Percentiles rank a stretch among this genome's conserved stretches.
These are phyloP conservation scores for Mycocentrospora acerina DNA, from an alignment of 2,329 filamentous ascomycete species.

Conservation along the genomic window DNA sequence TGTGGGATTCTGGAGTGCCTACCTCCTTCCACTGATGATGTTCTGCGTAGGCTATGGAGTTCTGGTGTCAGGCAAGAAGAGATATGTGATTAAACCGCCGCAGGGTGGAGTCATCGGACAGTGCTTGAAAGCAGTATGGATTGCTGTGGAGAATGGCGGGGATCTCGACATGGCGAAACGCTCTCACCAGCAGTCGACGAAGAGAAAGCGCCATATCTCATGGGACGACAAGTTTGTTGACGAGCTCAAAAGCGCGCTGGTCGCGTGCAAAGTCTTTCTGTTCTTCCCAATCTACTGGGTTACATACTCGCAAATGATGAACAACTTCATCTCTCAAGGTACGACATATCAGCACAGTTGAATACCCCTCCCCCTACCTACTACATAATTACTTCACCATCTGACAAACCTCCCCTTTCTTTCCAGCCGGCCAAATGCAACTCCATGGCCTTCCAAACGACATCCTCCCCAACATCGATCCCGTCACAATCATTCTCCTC, in stretches of 20 bases:
- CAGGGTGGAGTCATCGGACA: conserved; percentile 40
- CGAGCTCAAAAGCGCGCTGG: conserved; percentile 66
- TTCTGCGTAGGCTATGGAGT: conserved; percentile 65
- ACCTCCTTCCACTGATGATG: conserved; percentile 63
- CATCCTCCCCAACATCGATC: conserved; percentile 52
- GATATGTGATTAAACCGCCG: conserved; percentile 41
- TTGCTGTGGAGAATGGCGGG: conserved; percentile 55
- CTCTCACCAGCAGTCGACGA: conserved; percentile 48
- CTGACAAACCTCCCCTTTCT: too few species aligned
- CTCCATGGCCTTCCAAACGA: conserved; percentile 52
- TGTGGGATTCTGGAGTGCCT: conserved; percentile 71
- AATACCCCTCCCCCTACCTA: too few species aligned
- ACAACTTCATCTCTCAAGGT: conserved; percentile 52
- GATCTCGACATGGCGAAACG: conserved; percentile 65
- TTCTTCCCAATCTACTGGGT: conserved; percentile 53
- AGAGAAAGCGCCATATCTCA: conserved; percentile 43
- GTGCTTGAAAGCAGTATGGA: conserved; percentile 61
- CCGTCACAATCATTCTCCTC: conserved; percentile 49
- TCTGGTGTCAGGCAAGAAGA: conserved; percentile 37
- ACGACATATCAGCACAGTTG: conserved; percentile 6
- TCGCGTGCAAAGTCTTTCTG: conserved; percentile 69
- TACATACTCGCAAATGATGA: conserved; percentile 49
- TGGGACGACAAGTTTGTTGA: conserved; percentile 74
- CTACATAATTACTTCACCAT: not conserved
- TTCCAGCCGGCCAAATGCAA: conserved; percentile 50